Evolutionary conservation across 2,329 filamentous ascomycete genomes (phyloP).

Genomic region (Alternaria rosae): DNA sequence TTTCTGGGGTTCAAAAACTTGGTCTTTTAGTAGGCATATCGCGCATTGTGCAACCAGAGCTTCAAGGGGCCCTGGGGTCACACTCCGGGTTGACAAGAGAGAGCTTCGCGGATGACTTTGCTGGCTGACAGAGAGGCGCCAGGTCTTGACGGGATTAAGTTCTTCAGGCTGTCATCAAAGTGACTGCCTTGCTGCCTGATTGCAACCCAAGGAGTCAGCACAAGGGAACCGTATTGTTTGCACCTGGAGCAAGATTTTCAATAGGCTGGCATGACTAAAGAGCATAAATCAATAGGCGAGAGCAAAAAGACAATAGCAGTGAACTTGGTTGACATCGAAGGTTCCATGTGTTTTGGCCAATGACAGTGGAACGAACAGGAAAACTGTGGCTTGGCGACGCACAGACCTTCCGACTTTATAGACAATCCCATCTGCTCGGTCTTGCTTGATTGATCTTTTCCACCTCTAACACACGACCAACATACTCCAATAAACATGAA

Average conservation of each 20-base stretch:
- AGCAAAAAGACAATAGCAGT: neutral
- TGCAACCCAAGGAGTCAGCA: constrained; percentile 9
- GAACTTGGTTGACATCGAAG: constrained; percentile 1
- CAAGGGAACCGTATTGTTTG: neutral
- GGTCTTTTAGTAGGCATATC: too few relatives aligned
- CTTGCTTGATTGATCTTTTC: neutral
- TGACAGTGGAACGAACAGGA: neutral
- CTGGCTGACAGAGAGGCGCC: neutral
- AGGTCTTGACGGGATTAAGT: neutral
- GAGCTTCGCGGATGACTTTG: neutral
- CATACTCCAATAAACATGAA: constrained; percentile 9
- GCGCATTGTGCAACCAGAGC: neutral
- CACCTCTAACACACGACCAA: constrained; percentile 6
- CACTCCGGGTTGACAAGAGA: neutral
- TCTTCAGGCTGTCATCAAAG: neutral
- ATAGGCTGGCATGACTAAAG: neutral
- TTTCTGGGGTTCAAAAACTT: neutral
- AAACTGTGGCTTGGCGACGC: constrained; percentile 20
- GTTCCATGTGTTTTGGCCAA: constrained; percentile 4
- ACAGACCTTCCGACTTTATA: constrained; percentile 16
- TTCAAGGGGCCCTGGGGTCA: neutral
- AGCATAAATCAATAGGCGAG: neutral
- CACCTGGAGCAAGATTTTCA: neutral
- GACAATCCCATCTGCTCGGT: constrained; percentile 1
- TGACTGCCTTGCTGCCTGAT: constrained; percentile 4